Percentiles rank a stretch among this genome's conserved stretches.
These are phyloP conservation scores for Pseudocercospora eumusae DNA, from an alignment of 2,329 filamentous ascomycete genomes.

Conservation along the genomic window DNA sequence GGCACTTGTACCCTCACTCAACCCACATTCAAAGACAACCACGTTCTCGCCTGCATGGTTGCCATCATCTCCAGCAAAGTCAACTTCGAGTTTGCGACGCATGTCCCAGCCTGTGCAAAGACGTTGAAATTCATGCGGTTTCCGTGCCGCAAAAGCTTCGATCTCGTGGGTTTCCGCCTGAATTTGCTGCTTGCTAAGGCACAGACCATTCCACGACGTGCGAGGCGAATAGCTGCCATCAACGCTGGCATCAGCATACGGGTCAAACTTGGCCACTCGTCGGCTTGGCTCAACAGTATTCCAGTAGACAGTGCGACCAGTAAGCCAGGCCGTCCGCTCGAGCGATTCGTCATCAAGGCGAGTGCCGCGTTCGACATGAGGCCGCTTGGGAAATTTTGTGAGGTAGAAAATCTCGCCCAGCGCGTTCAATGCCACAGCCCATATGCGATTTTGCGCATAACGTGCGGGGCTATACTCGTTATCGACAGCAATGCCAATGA, in stretches of 20 bases:
- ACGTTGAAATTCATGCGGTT: conserved; percentile 75
- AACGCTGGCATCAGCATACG: conserved; percentile 65
- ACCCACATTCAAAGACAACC: conserved; percentile 71
- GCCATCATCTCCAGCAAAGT: conserved; percentile 83
- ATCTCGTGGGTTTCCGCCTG: conserved; percentile 78
- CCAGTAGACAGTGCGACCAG: conserved; percentile 79
- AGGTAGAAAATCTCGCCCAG: conserved; percentile 89
- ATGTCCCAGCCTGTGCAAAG: conserved; percentile 89
- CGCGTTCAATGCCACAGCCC: conserved; percentile 92
- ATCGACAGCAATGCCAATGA: conserved; percentile 80
- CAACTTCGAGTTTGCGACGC: conserved; percentile 79
- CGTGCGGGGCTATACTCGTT: conserved; percentile 75
- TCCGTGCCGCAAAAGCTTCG: conserved; percentile 70
- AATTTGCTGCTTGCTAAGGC: conserved; percentile 69
- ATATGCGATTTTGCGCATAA: conserved; percentile 69
- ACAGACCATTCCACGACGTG: conserved; percentile 73
- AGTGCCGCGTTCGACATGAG: conserved; percentile 52
- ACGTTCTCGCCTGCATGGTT: conserved; percentile 73
- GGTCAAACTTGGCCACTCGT: conserved; percentile 69
- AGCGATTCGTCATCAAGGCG: conserved; percentile 54
- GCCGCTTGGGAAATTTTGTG: conserved; percentile 64
- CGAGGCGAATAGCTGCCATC: conserved; percentile 78
- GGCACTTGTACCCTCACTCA: conserved; percentile 59
- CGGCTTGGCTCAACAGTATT: conserved; percentile 75
- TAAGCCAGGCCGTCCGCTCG: conserved; percentile 73